These are phyloP conservation scores for Rhizopogon rudus DNA, from an alignment of 768 basidiomycete genomes.

Conservation along the genomic window DNA sequence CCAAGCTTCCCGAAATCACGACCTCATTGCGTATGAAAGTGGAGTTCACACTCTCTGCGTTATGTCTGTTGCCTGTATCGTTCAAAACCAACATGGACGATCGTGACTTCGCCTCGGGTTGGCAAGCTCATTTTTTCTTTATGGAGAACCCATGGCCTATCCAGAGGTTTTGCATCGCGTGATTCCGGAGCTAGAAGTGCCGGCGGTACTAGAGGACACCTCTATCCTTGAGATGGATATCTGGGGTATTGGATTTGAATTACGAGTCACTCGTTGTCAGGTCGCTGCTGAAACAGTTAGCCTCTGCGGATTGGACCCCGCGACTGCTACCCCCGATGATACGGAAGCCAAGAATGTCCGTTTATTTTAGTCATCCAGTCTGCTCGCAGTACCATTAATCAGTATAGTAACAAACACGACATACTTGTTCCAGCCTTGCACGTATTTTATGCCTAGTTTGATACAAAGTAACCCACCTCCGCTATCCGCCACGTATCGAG, in stretches of 20 bases:
- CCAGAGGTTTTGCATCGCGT: neutral
- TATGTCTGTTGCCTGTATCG: neutral
- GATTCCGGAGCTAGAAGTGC: neutral
- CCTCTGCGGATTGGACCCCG: conserved; percentile 30
- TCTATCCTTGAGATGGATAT: neutral
- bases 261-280: neutral
- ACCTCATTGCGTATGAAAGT: neutral
- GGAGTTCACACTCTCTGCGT: neutral
- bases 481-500: too few species aligned
- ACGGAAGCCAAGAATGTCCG: conserved; percentile 20
- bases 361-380: neutral
- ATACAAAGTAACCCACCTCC: too few species aligned
- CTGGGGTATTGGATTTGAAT: neutral
- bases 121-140: neutral
- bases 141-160: neutral
- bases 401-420: neutral
- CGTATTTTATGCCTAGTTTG: too few species aligned
- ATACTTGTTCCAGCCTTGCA: neutral
- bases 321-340: conserved; percentile 26
- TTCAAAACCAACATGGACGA: neutral
- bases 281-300: conserved; percentile 19
- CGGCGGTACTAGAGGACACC: neutral
- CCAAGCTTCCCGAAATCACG: neutral
- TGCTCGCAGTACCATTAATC: neutral
- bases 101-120: neutral